Evolutionary conservation across 805 yeast genomes (phyloP), one percentile per base, ranked within the genome.

Genomic region (Candida adriatica): DNA sequence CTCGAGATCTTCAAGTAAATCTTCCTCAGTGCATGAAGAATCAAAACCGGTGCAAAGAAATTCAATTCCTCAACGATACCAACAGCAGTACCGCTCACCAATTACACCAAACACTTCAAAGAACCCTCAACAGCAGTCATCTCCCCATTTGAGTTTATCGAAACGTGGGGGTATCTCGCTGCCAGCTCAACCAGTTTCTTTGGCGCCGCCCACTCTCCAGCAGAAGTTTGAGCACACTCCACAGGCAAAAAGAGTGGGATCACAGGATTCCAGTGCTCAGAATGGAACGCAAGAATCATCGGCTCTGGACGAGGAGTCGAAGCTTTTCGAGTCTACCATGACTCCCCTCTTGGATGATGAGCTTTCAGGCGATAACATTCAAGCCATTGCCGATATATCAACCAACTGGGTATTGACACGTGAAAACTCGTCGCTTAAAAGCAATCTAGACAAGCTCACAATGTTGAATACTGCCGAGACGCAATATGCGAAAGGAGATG

Each of bases 281-380:
- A 2, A 33, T 26, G 13, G 21, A 13, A 15, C 42, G 36, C 4
- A n/a, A n/a, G n/a, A n/a, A n/a, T n/a, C n/a, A n/a, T n/a, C n/a
- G n/a, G n/a, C n/a, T n/a, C n/a, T n/a, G n/a, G n/a, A n/a, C n/a
- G n/a, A n/a, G n/a, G n/a, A n/a, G n/a, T n/a, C n/a, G n/a, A 29
- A 28, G 14, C 41, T 47, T 4, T 49, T 48, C 24, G 55, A 48
- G 18, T 43, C 46, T 3, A 35, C 45, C 8, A 48, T 49, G 55
- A 24, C 42, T 3, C 40, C 51, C 5, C 30, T 49, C 4, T 46
- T 45, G 24, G 42, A 37, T 14, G 55, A 48, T 18, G 48, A 45
- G 7, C 27, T 36, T 6, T 24, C 33, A 8, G 33, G 29, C 11
- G 14, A 27, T 6, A 36, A 36, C 13, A 24, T 36, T n/a, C 31